Conservation (phyloP, 2,329 filamentous ascomycete species). For the Arthrobotrys pseudoclavata region DNA sequence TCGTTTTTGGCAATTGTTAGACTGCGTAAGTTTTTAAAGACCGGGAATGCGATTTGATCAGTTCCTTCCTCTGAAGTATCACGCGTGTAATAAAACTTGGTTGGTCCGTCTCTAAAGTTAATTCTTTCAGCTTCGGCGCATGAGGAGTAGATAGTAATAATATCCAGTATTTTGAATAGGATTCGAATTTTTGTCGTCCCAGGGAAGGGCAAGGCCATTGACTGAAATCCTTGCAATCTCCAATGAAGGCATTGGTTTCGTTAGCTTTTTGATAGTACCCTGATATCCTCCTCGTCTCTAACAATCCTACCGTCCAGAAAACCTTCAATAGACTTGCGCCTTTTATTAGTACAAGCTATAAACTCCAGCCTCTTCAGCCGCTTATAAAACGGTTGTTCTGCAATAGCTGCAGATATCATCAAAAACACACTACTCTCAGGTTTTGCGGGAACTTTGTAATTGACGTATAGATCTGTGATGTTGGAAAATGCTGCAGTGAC, state of each 20-base stretch:
- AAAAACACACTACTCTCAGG: no score
- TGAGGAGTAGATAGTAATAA: background rate
- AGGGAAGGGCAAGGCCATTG: background rate
- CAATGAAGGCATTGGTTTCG: background rate
- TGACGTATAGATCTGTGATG: background rate
- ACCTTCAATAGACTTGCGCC: background rate
- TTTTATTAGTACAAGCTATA: background rate
- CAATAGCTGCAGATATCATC: background rate
- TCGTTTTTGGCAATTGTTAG: background rate
- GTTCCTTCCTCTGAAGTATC: no score
- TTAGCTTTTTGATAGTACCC: background rate
- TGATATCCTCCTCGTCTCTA: no score
- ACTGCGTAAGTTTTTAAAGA: background rate
- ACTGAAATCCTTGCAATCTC: slow-evolving; percentile 1
- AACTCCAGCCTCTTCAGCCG: background rate
- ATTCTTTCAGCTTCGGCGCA: background rate
- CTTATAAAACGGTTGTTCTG: background rate
- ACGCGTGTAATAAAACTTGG: no score
- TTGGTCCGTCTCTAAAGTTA: background rate
- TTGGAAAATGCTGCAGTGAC: background rate
- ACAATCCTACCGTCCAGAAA: background rate
- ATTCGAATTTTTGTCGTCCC: background rate
- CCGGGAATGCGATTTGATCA: no score
- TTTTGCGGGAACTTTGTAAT: background rate
- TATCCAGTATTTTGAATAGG: background rate